phyloP scores from a whole-genome alignment of 2,329 filamentous ascomycete species.

The Epichloe coenophiala region DNA sequence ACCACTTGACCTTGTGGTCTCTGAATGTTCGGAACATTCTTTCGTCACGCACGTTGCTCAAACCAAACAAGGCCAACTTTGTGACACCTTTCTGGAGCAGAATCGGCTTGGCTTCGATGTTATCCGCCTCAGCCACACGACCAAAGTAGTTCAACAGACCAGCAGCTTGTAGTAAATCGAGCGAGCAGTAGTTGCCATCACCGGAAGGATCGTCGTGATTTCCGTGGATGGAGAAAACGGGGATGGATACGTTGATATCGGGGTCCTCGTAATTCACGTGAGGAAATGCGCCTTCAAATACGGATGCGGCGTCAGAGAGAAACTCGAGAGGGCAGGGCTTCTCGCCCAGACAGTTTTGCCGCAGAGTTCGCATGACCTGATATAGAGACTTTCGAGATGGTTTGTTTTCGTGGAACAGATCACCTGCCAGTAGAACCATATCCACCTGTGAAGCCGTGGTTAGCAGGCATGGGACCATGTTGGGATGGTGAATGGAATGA shows the following conservation, averaged over 20 bases:
- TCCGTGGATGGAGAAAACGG: constrained; percentile 95
- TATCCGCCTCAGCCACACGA: constrained; percentile 79
- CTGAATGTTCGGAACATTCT: constrained; percentile 86
- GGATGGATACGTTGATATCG: constrained; percentile 93
- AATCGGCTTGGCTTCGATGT: constrained; percentile 83
- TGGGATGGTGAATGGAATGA: background rate
- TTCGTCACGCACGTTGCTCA: constrained; percentile 94
- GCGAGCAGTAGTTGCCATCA: constrained; percentile 78
- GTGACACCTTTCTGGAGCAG: constrained; percentile 87
- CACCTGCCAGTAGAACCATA: constrained; percentile 90
- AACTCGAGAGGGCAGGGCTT: constrained; percentile 94
- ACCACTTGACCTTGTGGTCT: constrained; percentile 90
- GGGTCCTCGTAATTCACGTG: constrained; percentile 97
- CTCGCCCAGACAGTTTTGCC: constrained; percentile 87
- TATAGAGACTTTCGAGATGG: constrained; percentile 92
- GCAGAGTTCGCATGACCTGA: constrained; percentile 88
- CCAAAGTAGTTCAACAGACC: constrained; percentile 95
- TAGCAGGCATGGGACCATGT: background rate
- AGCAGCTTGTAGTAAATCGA: constrained; percentile 82
- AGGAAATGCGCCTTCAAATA: constrained; percentile 79
- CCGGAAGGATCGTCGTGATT: constrained; percentile 98
- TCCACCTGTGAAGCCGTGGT: constrained; percentile 45
- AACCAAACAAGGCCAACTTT: constrained; percentile 81
- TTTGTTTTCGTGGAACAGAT: constrained; percentile 97
- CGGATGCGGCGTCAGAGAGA: constrained; percentile 80